A percentile compares a stretch with the other conserved stretches of the same genome.
Conservation (phyloP, 352 stramenopile species). For the Blastocystis sp. region DNA sequence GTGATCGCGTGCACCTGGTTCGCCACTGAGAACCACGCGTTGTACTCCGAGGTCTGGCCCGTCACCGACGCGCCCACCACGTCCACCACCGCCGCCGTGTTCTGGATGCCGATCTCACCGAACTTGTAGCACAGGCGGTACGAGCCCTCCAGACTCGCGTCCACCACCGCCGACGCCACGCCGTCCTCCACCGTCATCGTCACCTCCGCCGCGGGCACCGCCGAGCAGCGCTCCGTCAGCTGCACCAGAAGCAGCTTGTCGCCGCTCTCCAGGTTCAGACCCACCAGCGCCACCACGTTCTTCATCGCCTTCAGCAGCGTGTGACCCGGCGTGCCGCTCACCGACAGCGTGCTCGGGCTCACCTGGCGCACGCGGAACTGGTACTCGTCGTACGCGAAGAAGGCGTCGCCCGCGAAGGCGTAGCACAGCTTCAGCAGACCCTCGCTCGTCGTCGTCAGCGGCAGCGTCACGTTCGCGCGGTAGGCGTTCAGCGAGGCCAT, state of each 20-base stretch:
- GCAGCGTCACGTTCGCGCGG: slow-evolving; percentile 34
- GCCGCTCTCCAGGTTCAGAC: slow-evolving; percentile 3
- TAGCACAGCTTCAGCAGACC: slow-evolving; percentile 55
- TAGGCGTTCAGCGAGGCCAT: not conserved
- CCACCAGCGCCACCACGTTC: slow-evolving; percentile 24
- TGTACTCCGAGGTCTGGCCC: slow-evolving; percentile 38
- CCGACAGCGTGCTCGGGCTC: not conserved
- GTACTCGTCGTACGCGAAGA: slow-evolving; percentile 50
- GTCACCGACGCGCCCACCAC: not conserved
- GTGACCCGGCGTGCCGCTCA: not conserved
- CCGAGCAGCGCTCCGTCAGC: not conserved
- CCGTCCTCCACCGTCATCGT: not conserved
- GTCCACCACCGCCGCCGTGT: not conserved
- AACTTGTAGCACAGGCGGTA: slow-evolving; percentile 65
- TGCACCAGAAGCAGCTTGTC: slow-evolving; percentile 10
- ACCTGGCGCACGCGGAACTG: slow-evolving; percentile 28
- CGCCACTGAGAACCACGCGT: slow-evolving; percentile 62
- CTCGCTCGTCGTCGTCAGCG: not conserved
- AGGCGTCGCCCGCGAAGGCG: slow-evolving; percentile 55
- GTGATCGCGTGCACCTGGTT: slow-evolving; percentile 33
- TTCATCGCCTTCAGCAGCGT: slow-evolving; percentile 26
- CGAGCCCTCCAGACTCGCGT: not conserved
- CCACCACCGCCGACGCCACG: not conserved
- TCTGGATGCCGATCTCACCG: slow-evolving; percentile 3
- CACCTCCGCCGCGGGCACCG: not conserved